Conservation (phyloP, 2,329 filamentous ascomycete species). For the Venturia oleaginea region DNA sequence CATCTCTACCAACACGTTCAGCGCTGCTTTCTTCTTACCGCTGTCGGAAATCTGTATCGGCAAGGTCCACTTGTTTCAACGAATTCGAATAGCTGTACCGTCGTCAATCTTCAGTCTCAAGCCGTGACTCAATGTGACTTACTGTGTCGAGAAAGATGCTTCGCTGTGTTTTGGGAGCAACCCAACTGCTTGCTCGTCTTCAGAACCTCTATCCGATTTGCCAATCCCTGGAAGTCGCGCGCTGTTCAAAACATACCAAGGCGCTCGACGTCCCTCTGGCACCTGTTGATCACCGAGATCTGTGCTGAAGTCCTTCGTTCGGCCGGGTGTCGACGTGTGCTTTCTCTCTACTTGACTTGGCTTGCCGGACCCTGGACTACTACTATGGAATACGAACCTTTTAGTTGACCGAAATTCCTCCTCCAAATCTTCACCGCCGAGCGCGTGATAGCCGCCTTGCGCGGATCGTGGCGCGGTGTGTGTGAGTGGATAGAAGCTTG, state of each 20-base stretch:
- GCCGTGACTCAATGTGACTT: neutral
- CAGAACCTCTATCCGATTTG: neutral
- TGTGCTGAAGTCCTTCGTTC: neutral
- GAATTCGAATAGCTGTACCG: neutral
- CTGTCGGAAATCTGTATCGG: neutral
- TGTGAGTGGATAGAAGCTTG: neutral
- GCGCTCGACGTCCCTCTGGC: neutral
- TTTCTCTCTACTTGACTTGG: neutral
- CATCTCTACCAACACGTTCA: neutral
- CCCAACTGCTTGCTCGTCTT: neutral
- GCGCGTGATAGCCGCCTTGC: neutral
- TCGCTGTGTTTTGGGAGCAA: neutral
- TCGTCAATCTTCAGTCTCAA: neutral
- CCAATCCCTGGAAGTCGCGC: slow-evolving; percentile 4
- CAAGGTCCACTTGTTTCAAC: neutral
- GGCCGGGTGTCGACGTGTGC: neutral
- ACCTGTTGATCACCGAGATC: neutral
- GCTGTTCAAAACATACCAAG: slow-evolving; percentile 9
- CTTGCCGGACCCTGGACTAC: neutral
- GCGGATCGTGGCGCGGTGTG: neutral
- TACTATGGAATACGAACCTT: neutral
- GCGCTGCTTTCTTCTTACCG: neutral
- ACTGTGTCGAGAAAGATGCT: neutral
- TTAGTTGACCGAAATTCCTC: neutral
- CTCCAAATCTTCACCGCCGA: neutral